phyloP scores from a whole-genome alignment of 1,284 basidiomycete species.

The Microstroma glucosiphilum region DNA sequence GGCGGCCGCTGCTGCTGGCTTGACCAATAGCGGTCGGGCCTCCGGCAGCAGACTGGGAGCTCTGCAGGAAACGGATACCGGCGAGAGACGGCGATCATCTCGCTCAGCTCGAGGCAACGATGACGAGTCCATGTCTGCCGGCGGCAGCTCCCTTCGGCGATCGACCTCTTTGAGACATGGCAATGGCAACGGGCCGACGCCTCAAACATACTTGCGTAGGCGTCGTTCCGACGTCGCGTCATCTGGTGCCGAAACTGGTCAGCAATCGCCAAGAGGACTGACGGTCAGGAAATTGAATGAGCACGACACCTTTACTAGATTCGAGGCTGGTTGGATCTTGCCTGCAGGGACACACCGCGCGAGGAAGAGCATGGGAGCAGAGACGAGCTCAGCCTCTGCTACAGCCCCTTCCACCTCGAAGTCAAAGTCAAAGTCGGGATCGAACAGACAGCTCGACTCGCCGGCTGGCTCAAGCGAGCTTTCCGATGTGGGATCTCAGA shows the following conservation, averaged over 20 bases:
- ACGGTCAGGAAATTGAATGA: slow-evolving; percentile 33
- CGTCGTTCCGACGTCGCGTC: no score
- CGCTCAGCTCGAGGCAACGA: no score
- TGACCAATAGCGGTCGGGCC: no score
- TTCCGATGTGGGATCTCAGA: neutral
- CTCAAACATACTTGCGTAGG: no score
- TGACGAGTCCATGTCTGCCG: no score
- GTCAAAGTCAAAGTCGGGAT: slow-evolving; percentile 7
- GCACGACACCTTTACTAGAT: slow-evolving; percentile 70
- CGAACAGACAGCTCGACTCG: neutral
- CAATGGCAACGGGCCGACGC: neutral
- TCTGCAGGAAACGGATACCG: no score
- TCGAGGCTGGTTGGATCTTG: slow-evolving; percentile 82
- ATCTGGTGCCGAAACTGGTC: neutral
- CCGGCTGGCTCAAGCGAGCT: neutral
- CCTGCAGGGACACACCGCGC: slow-evolving; percentile 57
- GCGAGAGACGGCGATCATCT: no score
- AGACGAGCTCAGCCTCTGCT: slow-evolving; percentile 9
- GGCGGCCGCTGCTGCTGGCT: neutral
- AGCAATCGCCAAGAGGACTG: neutral
- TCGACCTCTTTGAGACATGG: neutral
- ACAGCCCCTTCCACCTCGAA: slow-evolving; percentile 14
- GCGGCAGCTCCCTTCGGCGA: neutral
- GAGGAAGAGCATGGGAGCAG: neutral
- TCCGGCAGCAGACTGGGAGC: no score